Evolutionary conservation across 768 basidiomycete species (phyloP), one percentile per base, ranked within the genome.

Genomic region (Phylloporus sp.): DNA sequence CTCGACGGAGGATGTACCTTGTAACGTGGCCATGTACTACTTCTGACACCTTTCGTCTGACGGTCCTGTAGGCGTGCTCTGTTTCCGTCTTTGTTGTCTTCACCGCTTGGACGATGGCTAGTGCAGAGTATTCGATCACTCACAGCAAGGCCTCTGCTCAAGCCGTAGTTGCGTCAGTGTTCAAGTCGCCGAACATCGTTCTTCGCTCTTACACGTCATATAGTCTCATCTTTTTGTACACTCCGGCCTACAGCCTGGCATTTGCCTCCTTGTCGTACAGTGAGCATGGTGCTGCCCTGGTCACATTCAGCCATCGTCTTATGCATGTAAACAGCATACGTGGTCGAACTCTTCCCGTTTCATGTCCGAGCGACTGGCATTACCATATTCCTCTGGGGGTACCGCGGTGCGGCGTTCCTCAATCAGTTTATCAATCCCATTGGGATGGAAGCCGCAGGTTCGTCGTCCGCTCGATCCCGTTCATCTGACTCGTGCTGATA

Each of bases 331-430:
- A 27, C 53, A 80, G 80, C 81, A 4, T 84, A 71, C 71, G 62
- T 82, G 49, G 80, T 83, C 17, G 82, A 84, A 55, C 58, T 84
- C 24, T 83, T 84, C 71, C 82, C 82, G 0, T 84, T 71, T 64
- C 75, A 79, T 48, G 72, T 73, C 22, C 78, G 82, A 44, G 73
- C 82, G 1, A 77, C 73, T 59, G 82, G 82, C 29, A 74, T 84
- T 42, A 66, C 80, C 5, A 57, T 83, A 13, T 82, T 79, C 69
- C 79, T 82, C 52, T 78, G 73, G 70, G 79, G 75, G 61, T 68
- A 72, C 37, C 75, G 81, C 10, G 62, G 70, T 4, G 52, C 27
- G 3, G 43, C 14, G 14, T 61, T 61, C 31, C 9, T 58, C 20
- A 33, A 8, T n/a, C 45, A 49, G 9, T 39, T 60, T 9, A 40